Base-by-base conservation (phyloP, 768 basidiomycete species). In the Termitomyces sp. region DNA sequence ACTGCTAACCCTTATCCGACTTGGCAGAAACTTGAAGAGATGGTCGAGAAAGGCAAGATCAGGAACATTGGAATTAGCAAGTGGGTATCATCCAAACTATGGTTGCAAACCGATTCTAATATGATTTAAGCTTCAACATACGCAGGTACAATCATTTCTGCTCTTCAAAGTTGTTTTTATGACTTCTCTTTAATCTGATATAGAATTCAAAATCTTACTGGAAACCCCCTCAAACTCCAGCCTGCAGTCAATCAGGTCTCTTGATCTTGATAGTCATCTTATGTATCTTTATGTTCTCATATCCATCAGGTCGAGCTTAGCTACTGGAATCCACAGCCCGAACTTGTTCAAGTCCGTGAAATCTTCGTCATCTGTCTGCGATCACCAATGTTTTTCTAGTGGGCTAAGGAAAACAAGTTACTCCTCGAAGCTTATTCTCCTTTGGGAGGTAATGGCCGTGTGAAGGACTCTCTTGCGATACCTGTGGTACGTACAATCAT, bases 31-130 rank as follows among this genome's bases (percentile, higher is more conserved):
- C 82, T 93, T 50, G 91, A 93, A 67, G 82, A 88, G 70, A 73
- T 90, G 72, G 87, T 91, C 3, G 82, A 83, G 62, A 86, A 85
- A 64, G 91, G 91, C 24, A 88, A 91, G 68, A 73, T 89, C 45
- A 80, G 80, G 68, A 88, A 91, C 64, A 93, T 93, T 55, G 92
- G 92, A 45, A 76, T 93, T 45, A 89, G 88, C 87, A 94, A 94
- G 87, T 87, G 58, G 59, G 80, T 7, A 11, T 51, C n/a, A 53
- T 51, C 33, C 31, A 3, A n/a, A 15, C 18, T 6, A 15, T 50
- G 4, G 3, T 34, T 27, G 39, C 42, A 37, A 16, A 30, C 44
- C 4, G 22, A 41, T 42, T n/a, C 2, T 47, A 22, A 45, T 4
- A 18, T 30, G 3, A n/a, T n/a, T 30, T 4, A 58, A 83, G 79